These are phyloP conservation scores for Quercus lobata DNA, from an alignment of 331 rosid genomes.

Conservation along the genomic window DNA sequence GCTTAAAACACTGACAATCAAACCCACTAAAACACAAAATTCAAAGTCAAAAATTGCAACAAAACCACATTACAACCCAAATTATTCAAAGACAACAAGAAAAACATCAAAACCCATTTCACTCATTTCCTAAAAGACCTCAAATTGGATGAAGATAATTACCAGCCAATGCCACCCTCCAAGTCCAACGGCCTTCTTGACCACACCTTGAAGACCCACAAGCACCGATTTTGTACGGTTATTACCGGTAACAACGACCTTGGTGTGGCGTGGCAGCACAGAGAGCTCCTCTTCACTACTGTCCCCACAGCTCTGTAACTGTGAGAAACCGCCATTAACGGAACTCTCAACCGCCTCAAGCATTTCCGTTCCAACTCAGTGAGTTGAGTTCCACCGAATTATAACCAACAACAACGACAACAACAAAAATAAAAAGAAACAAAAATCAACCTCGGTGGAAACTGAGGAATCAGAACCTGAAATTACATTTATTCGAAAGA, in stretches of 20 bases:
- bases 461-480: slow-evolving; percentile 12
- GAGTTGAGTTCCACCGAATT: not conserved
- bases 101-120: not conserved
- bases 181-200: slow-evolving; percentile 94
- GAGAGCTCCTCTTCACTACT: slow-evolving; percentile 97
- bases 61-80: slow-evolving; percentile 11
- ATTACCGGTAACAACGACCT: slow-evolving; percentile 95
- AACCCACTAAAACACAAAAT: not conserved
- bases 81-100: not conserved
- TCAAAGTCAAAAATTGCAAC: slow-evolving; percentile 11
- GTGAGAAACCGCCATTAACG: slow-evolving; percentile 81
- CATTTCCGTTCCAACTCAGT: slow-evolving; percentile 40
- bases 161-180: slow-evolving; percentile 99
- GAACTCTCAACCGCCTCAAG: slow-evolving; percentile 89
- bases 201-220: slow-evolving; percentile 96
- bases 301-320: slow-evolving; percentile 84
- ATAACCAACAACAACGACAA: too few relatives aligned
- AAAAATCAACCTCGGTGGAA: not conserved
- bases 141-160: slow-evolving; percentile 17
- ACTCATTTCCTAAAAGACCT: not conserved
- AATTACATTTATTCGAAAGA: slow-evolving; percentile 49
- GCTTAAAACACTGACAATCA: not conserved
- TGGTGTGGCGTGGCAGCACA: slow-evolving; percentile 95
- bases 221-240: slow-evolving; percentile 97
- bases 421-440: too few relatives aligned